phyloP scores from a whole-genome alignment of 2,329 filamentous ascomycete genomes.

The Tolypocladium capitatum region DNA sequence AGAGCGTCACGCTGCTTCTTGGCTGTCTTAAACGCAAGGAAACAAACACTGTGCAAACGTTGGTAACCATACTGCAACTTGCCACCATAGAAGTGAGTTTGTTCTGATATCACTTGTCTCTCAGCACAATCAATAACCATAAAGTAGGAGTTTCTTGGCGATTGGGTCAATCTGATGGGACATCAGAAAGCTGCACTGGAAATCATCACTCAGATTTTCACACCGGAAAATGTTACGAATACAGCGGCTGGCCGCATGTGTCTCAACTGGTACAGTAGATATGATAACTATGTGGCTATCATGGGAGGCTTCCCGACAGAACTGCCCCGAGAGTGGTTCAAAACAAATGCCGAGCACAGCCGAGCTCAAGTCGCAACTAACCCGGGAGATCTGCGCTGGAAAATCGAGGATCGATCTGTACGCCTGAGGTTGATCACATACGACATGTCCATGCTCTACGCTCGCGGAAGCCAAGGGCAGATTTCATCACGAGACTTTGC shows the following conservation, averaged over 20 bases:
- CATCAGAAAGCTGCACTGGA: conserved; percentile 84
- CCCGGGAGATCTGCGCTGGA: conserved; percentile 50
- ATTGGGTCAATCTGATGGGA: conserved; percentile 87
- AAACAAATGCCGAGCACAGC: conserved; percentile 49
- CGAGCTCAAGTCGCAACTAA: conserved; percentile 41
- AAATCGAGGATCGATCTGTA: conserved; percentile 53
- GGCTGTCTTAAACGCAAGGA: conserved; percentile 57
- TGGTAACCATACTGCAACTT: conserved; percentile 81
- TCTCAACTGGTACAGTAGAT: conserved; percentile 79
- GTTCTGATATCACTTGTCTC: neutral
- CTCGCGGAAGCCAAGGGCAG: conserved; percentile 49
- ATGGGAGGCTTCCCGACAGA: conserved; percentile 67
- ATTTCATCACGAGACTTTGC: conserved; percentile 53
- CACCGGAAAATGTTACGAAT: conserved; percentile 59
- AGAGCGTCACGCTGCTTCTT: conserved; percentile 66
- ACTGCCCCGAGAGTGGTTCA: conserved; percentile 69
- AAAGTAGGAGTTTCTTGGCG: conserved; percentile 74
- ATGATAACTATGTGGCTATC: conserved; percentile 73
- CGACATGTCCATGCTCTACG: conserved; percentile 69
- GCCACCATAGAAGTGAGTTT: conserved; percentile 75
- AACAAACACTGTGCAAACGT: conserved; percentile 56
- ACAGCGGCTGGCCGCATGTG: conserved; percentile 60
- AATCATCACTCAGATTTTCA: conserved; percentile 66
- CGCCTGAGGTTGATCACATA: conserved; percentile 59
- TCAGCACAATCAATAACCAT: conserved; percentile 1